phyloP scores from a whole-genome alignment of 2,329 filamentous ascomycete species.

The Hymenoscyphus fraxineus region DNA sequence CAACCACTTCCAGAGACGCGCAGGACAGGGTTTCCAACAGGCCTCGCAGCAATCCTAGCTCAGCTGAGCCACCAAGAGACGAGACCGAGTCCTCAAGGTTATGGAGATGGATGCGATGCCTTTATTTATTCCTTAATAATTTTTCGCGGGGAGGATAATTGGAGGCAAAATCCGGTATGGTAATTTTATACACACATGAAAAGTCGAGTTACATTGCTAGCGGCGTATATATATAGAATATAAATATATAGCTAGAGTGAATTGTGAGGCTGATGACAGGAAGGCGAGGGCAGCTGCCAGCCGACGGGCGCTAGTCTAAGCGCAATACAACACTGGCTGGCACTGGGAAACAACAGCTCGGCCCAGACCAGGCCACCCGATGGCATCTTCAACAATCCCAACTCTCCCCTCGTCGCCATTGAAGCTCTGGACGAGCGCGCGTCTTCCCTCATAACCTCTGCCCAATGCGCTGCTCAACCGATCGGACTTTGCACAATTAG shows the following conservation, averaged over 20 bases:
- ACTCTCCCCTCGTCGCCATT: background rate
- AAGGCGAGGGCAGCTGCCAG: conserved; percentile 7
- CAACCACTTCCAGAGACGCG: too few species aligned
- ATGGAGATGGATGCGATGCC: too few species aligned
- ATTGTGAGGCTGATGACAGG: too few species aligned
- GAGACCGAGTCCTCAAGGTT: conserved; percentile 13
- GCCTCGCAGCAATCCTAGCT: too few species aligned
- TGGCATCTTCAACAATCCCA: background rate
- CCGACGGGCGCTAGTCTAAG: conserved; percentile 6
- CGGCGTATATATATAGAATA: too few species aligned
- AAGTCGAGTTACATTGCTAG: too few species aligned
- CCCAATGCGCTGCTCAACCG: conserved; percentile 3
- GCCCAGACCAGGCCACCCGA: background rate
- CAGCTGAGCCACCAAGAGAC: too few species aligned
- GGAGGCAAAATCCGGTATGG: too few species aligned
- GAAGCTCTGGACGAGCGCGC: background rate
- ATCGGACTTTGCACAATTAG: conserved; percentile 18
- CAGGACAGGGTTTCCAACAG: background rate
- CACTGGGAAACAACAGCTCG: conserved; percentile 10
- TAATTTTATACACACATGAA: too few species aligned
- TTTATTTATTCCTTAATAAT: too few species aligned
- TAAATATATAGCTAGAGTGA: too few species aligned
- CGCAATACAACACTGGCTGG: conserved; percentile 11
- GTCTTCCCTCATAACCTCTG: background rate
- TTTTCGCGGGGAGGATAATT: too few species aligned